Evolutionary conservation across 2,329 filamentous ascomycete genomes (phyloP), one percentile per base, ranked within the genome.

Genomic region (Aspergillus niger): DNA sequence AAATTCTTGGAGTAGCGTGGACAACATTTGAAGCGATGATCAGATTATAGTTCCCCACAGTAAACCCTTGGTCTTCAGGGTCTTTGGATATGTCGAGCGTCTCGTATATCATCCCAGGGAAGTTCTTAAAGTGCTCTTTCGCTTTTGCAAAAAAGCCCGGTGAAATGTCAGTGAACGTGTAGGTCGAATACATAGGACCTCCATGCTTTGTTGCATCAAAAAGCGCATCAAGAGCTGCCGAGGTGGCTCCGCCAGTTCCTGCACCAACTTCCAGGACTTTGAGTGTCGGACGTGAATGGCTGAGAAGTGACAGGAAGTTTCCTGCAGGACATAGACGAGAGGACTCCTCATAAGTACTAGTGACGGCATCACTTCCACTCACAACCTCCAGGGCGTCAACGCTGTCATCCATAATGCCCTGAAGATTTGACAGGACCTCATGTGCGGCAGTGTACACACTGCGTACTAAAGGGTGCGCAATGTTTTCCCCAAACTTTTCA

Each of bases 11-110:
- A 1, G 69, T 70, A 2, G 64, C 69, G 47, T 69, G 70, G 2
- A 70, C 36, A 11, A 71, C 74, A 60, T 75, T 74, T 3, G 70
- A 67, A 1, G 75, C 75, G 26, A 76, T 65, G 8, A 77, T 68
- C 1, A 77, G 61, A 36, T 77, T 74, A 55, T 72, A 77, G 3
- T 58, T 62, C 2, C 38, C 64, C 2, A 53, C 55, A 30, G 70
- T 59, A 39, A 76, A 73, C 0, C 74, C 74, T 48, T 76, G 75
- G 11, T 63, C 62, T 0, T 32, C 24, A 0, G 70, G 71, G 43
- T 75, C 67, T 5, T 62, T 61, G 15, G 65, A 66, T 30, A 76
- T 72, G 52, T 77, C 74, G 1, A 76, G 65, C 0, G 65, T 67
- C 2, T 63, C 58, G 49, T 70, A 77, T 24, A 70, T 65, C 8